Conservation (phyloP, 345 rosid genomes). For the Passiflora organensis region DNA sequence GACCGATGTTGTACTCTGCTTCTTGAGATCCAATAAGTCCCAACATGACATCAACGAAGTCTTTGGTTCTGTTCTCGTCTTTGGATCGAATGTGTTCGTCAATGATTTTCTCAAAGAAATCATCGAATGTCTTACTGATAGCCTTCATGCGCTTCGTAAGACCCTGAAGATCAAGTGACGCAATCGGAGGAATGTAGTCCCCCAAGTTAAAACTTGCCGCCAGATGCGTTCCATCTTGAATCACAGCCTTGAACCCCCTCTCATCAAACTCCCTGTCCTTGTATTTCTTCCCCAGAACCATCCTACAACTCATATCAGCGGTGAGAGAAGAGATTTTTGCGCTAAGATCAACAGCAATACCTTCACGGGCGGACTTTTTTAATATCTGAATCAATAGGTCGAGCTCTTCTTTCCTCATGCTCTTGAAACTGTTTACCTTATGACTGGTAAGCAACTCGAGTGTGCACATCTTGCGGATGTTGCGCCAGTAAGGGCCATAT, state of each 20-base stretch:
- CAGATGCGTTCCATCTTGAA: slow-evolving; percentile 34
- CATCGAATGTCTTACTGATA: slow-evolving; percentile 29
- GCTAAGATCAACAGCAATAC: slow-evolving; percentile 31
- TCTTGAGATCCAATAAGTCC: slow-evolving; percentile 19
- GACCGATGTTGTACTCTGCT: slow-evolving; percentile 12
- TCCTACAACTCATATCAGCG: slow-evolving; percentile 36
- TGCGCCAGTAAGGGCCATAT: slow-evolving; percentile 40
- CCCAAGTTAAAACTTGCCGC: slow-evolving; percentile 32
- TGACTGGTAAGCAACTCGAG: slow-evolving; percentile 29
- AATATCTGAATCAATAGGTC: slow-evolving; percentile 21
- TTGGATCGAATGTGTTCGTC: slow-evolving; percentile 27
- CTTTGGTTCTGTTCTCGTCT: slow-evolving; percentile 12
- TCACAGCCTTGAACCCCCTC: slow-evolving; percentile 36
- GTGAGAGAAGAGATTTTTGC: slow-evolving; percentile 23
- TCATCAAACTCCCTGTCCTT: slow-evolving; percentile 25
- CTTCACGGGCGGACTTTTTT: slow-evolving; percentile 6
- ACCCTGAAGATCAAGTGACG: slow-evolving; percentile 36
- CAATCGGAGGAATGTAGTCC: slow-evolving; percentile 32
- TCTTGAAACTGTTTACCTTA: slow-evolving; percentile 28
- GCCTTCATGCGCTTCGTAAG: slow-evolving; percentile 32
- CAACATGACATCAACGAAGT: slow-evolving; percentile 22
- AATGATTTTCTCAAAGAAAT: slow-evolving; percentile 36
- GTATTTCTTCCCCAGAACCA: slow-evolving; percentile 51
- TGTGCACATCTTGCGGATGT: slow-evolving; percentile 39
- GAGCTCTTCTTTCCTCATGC: slow-evolving; percentile 34